Base-by-base conservation (phyloP, 495 filamentous ascomycete genomes). In the Penicillium herquei region DNA sequence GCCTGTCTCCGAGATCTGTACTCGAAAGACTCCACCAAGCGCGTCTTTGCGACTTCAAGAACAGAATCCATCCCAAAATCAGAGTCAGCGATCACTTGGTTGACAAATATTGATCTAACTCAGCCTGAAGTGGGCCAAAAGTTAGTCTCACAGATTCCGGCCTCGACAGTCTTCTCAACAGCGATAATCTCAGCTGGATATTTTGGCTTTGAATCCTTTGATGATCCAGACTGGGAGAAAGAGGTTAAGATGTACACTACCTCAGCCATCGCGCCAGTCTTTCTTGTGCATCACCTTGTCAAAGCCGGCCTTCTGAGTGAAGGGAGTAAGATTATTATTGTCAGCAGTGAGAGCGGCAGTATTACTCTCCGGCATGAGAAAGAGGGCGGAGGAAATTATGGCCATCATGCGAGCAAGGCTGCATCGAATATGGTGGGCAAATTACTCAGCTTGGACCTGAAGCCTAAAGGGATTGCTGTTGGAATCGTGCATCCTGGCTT, bases 401-500 rank as follows among this genome's bases (percentile, higher is more conserved):
- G 79, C 3, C 86, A 90, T 64, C 87, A 91, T 76, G 87, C 78
- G 0, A 84, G 80, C 70, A 90, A 91, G 63, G 78, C 85, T 5
- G 87, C 87, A 4, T 65, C 86, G 51, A 91, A 90, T 65, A 91
- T 91, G 87, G 83, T 84, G 5, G 87, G 86, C 4, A 87, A 86
- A 62, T 72, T 91, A 42, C 66, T 91, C 34, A 84, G 81, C 59
- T 66, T 88, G 56, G 87, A 91, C 64, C 67, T 91, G 17, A 84
- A 85, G 65, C 75, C 80, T 0, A 72, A 84, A 40, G 82, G 78
- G 0, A 78, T 91, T 47, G 77, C 85, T 2, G 82, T 91, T 8
- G 84, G 79, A 6, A 71, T 89, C 48, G 76, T 90, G 16, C 87
- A 91, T 67, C 87, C 87, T 4, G 86, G 87, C 0, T 89, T 89